These are phyloP conservation scores for Rutstroemia sp. DNA, from an alignment of 2,329 filamentous ascomycete species.

Conservation along the genomic window DNA sequence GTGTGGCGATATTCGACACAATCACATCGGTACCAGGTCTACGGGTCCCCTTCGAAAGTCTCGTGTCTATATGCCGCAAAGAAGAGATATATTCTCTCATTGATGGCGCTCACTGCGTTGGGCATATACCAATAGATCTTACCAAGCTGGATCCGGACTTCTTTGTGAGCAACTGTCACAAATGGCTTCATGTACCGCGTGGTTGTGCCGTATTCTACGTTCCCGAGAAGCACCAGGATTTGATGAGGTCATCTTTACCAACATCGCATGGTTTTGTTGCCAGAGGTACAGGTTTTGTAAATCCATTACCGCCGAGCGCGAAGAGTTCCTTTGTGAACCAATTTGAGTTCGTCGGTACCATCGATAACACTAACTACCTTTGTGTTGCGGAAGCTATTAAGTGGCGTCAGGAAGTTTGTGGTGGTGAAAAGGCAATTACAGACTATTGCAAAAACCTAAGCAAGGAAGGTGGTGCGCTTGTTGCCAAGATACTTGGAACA, in stretches of 20 bases:
- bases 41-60: constrained; percentile 66
- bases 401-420: constrained; percentile 62
- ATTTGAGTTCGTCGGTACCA: constrained; percentile 72
- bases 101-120: constrained; percentile 80
- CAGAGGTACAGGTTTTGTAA: constrained; percentile 18
- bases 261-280: constrained; percentile 74
- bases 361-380: constrained; percentile 65
- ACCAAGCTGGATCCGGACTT: constrained; percentile 67
- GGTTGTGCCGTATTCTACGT: constrained; percentile 78
- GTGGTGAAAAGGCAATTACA: constrained; percentile 65
- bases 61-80: constrained; percentile 58
- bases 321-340: constrained; percentile 54
- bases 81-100: constrained; percentile 59
- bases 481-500: constrained; percentile 60
- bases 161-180: constrained; percentile 80
- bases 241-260: constrained; percentile 68
- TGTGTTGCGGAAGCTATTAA: constrained; percentile 64
- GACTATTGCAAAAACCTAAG: constrained; percentile 57
- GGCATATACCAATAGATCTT: constrained; percentile 69
- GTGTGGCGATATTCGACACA: constrained; percentile 70
- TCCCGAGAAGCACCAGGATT: constrained; percentile 63
- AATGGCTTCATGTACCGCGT: constrained; percentile 80
- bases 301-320: constrained; percentile 34
- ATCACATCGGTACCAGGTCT: constrained; percentile 75
- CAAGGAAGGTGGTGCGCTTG: constrained; percentile 50